Conservation (phyloP, 768 basidiomycete species). For the Phaffia tasmanica region DNA sequence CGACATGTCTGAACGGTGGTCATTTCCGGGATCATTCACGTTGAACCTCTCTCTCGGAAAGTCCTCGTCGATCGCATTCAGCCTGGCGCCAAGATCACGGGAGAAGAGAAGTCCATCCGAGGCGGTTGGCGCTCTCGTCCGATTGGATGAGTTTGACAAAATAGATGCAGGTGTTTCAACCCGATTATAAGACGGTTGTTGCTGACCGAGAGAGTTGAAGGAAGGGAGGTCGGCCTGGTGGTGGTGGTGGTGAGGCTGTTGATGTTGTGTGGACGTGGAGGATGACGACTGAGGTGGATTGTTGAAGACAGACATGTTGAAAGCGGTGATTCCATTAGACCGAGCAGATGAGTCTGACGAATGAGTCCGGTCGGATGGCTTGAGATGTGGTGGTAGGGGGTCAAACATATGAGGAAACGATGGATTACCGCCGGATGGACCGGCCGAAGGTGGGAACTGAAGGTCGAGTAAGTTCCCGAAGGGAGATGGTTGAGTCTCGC, state of each 20-base stretch:
- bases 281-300: neutral
- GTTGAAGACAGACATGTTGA: neutral
- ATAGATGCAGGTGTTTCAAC: constrained; percentile 6
- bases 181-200: neutral
- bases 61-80: neutral
- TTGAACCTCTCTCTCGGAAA: too few relatives aligned
- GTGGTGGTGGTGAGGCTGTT: constrained; percentile 1
- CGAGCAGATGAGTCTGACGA: neutral
- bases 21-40: too few relatives aligned
- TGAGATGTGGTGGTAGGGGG: neutral
- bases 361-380: neutral
- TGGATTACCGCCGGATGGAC: neutral
- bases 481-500: neutral
- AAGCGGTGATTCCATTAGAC: neutral
- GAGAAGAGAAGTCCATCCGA: constrained; percentile 1
- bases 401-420: neutral
- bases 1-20: too few relatives aligned
- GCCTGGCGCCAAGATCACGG: neutral
- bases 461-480: neutral
- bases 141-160: neutral
- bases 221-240: neutral
- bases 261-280: constrained; percentile 6
- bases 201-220: constrained; percentile 2
- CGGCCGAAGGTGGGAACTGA: neutral
- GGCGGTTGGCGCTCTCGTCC: too few relatives aligned